Evolutionary conservation across 768 basidiomycete species (phyloP).

Genomic region (Rhodotorula babjevae): DNA sequence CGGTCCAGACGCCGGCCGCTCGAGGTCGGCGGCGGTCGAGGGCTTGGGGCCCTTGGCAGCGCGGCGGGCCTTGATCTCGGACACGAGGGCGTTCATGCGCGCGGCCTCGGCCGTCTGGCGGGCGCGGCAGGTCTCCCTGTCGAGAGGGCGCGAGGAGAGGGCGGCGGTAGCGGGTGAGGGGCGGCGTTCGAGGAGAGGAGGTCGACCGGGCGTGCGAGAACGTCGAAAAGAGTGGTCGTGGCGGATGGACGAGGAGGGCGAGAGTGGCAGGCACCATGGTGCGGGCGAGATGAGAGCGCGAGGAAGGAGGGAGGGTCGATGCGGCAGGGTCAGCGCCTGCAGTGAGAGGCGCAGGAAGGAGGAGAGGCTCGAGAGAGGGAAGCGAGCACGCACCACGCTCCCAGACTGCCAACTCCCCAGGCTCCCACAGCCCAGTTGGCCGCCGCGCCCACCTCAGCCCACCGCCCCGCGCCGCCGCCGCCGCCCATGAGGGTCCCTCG

Average conservation of each 20-base stretch:
- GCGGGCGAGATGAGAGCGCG: background rate
- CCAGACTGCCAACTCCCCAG: constrained; percentile 34
- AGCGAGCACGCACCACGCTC: constrained; percentile 29
- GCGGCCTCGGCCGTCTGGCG: constrained; percentile 33
- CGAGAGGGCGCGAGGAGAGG: background rate
- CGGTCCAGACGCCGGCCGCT: background rate
- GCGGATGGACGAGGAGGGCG: no score
- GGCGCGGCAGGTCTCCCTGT: constrained; percentile 28
- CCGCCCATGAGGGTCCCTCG: constrained; percentile 10
- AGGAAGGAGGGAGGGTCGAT: background rate
- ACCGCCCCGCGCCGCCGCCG: background rate
- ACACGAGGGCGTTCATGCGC: constrained; percentile 29
- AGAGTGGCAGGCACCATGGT: no score
- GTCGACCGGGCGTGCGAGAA: no score
- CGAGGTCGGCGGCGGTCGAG: background rate
- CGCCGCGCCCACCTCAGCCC: constrained; percentile 13
- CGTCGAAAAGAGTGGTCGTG: background rate
- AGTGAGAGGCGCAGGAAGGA: no score
- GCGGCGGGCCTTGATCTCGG: constrained; percentile 26
- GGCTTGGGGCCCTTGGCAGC: constrained; percentile 10
- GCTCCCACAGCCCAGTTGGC: constrained; percentile 39
- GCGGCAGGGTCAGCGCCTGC: background rate
- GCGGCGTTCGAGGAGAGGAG: background rate
- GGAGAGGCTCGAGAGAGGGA: no score
- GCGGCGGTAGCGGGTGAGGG: background rate